These are phyloP conservation scores for Pyronema omphalodes DNA, from an alignment of 495 filamentous ascomycete species.

Conservation along the genomic window DNA sequence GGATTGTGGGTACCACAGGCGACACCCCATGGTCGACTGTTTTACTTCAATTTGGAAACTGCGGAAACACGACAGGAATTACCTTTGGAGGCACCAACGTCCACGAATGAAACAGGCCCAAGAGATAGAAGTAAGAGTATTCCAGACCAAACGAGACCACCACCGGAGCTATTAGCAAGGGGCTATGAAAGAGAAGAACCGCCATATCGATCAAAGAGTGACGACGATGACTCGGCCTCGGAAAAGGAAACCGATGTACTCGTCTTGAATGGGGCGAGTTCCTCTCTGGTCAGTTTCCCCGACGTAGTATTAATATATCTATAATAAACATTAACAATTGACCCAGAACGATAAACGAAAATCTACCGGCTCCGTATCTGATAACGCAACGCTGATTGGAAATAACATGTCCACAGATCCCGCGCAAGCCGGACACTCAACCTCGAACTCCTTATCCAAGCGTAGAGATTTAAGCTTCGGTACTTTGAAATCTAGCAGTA, in stretches of 20 bases:
- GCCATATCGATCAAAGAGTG: slow-evolving; percentile 34
- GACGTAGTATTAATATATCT: background rate
- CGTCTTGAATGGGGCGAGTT: background rate
- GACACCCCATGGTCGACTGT: slow-evolving; percentile 81
- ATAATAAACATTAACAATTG: background rate
- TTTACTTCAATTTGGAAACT: slow-evolving; percentile 94
- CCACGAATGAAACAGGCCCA: slow-evolving; percentile 64
- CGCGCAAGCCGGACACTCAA: background rate
- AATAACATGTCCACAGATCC: background rate
- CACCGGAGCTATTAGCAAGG: slow-evolving; percentile 77
- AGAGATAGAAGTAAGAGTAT: slow-evolving; percentile 71
- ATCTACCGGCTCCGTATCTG: background rate
- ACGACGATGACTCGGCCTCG: slow-evolving; percentile 76
- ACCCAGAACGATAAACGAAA: background rate
- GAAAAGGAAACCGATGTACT: slow-evolving; percentile 29
- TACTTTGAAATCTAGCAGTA: background rate
- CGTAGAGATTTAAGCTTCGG: background rate
- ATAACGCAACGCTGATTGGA: background rate
- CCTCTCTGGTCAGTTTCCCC: background rate
- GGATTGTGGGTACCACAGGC: slow-evolving; percentile 98
- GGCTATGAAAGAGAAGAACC: slow-evolving; percentile 42
- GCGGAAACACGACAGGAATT: slow-evolving; percentile 84
- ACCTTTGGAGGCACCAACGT: slow-evolving; percentile 75
- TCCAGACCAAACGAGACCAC: slow-evolving; percentile 76
- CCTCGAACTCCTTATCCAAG: background rate